Evolutionary conservation across 371 early-diverging fungal species (phyloP).

Genomic region (Syncephalastrum contaminatum): DNA sequence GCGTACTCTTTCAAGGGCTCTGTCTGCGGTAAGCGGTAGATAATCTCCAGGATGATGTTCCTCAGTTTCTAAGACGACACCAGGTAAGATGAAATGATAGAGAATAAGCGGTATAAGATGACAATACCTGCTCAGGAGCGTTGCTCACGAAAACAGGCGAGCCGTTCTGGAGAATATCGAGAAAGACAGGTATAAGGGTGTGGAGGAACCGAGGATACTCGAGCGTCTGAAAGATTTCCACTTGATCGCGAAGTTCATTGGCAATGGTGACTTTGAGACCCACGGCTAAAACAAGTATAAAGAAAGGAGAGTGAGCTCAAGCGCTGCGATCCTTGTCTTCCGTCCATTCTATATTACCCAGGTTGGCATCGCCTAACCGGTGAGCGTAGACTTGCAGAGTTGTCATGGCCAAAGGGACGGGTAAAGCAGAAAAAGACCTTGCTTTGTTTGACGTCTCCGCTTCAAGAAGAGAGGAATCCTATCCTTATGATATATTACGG

Average conservation of each 20-base stretch:
- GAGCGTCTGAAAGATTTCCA: slow-evolving; percentile 83
- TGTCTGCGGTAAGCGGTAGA: slow-evolving; percentile 90
- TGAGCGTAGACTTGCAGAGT: slow-evolving; percentile 69
- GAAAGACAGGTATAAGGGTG: slow-evolving; percentile 82
- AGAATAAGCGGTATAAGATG: neutral
- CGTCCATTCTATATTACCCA: slow-evolving; percentile 34
- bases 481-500: neutral
- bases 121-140: slow-evolving; percentile 78
- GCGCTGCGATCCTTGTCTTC: neutral
- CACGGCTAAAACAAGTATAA: slow-evolving; percentile 24
- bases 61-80: slow-evolving; percentile 74
- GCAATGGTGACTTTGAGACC: slow-evolving; percentile 82
- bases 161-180: slow-evolving; percentile 71
- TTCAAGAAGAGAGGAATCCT: neutral
- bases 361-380: slow-evolving; percentile 61
- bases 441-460: neutral
- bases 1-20: slow-evolving; percentile 71
- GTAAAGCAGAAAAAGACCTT: neutral
- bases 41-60: slow-evolving; percentile 86
- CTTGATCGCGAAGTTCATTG: slow-evolving; percentile 88
- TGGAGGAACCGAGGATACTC: slow-evolving; percentile 82
- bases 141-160: slow-evolving; percentile 80
- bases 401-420: slow-evolving; percentile 30
- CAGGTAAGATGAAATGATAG: neutral
- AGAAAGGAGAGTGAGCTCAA: neutral